Evolutionary conservation across 257 asterid species (phyloP), one percentile per base, ranked within the genome.

Genomic region (Salvia miltiorrhiza): DNA sequence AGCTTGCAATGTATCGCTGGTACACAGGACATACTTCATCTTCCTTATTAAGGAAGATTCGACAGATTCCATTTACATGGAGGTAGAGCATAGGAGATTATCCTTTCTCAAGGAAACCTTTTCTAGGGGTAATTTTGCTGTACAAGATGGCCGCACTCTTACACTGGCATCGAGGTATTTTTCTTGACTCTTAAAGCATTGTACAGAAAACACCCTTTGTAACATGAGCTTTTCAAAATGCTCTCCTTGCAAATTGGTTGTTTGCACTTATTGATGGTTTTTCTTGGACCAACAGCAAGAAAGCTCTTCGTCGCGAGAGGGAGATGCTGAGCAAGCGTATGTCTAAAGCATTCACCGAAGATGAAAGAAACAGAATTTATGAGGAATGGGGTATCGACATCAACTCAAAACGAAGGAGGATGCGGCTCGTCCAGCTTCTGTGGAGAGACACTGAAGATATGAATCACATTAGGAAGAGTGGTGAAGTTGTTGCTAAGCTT

Each of bases 1-100:
- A 61, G 64, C 79, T 65, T 86, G 93, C 82, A 80, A 83, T 69
- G 85, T 88, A 14, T 79, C 93, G 8, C 65, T 88, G 70, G 83
- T 85, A 55, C 96, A 86, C 73, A 59, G 96, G 75, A 84, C 96
- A 30, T 88, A 84, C 71, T 88, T 88, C 76, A 39, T 85, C 81
- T 83, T 88, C 77, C 89, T 88, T 6, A 80, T 88, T 44, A 87
- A 84, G 78, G 89, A 81, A 12, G 91, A 84, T 69, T 73, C 73
- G 17, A 40, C 79, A 28, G 90, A 88, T 73, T 85, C 91, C 76
- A 85, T 88, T 39, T 88, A 84, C 65, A 72, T 88, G 88, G 96
- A 86, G 81, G 96, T 86, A 4, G 96, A 86, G 70, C 81, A 81
- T 45, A 75, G 91, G 73, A 85, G 93, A 66, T 72, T 88, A 58